Evolutionary conservation across 306 rosid species (phyloP).

Genomic region (Vigna hirtella): DNA sequence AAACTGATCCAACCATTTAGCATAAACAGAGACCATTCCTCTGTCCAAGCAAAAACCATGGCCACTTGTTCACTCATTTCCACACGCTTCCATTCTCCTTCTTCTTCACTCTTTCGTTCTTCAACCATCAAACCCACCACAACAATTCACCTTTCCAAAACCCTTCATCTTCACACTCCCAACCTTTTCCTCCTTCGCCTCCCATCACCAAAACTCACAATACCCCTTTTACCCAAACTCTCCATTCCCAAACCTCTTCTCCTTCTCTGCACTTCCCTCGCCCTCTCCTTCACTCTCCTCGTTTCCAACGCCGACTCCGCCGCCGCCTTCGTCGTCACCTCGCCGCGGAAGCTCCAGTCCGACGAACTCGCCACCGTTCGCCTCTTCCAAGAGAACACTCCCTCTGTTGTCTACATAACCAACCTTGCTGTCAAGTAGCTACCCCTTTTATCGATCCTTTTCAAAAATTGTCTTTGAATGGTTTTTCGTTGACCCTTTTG

Average conservation of each 20-base stretch:
- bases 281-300: constrained; percentile 71
- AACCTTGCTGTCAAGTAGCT: constrained; percentile 81
- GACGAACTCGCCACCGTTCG: constrained; percentile 98
- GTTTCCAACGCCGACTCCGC: constrained; percentile 73
- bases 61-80: constrained; percentile 75
- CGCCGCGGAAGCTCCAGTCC: constrained; percentile 77
- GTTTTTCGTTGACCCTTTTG: background rate
- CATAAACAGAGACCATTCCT: constrained; percentile 2
- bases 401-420: constrained; percentile 94
- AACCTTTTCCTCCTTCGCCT: constrained; percentile 49
- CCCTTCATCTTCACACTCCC: constrained; percentile 51
- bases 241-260: constrained; percentile 51
- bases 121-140: constrained; percentile 48
- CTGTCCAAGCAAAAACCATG: constrained; percentile 46
- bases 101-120: constrained; percentile 51
- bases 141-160: constrained; percentile 44
- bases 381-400: constrained; percentile 90
- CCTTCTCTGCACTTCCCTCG: constrained; percentile 71
- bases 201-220: background rate
- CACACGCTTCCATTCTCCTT: constrained; percentile 54
- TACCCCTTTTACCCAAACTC: constrained; percentile 40
- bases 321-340: constrained; percentile 76
- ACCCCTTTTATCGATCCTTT: background rate
- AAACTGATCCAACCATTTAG: background rate
- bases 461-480: background rate